Conservation (phyloP, 108 stramenopile genomes). For the Seminavis robusta region DNA sequence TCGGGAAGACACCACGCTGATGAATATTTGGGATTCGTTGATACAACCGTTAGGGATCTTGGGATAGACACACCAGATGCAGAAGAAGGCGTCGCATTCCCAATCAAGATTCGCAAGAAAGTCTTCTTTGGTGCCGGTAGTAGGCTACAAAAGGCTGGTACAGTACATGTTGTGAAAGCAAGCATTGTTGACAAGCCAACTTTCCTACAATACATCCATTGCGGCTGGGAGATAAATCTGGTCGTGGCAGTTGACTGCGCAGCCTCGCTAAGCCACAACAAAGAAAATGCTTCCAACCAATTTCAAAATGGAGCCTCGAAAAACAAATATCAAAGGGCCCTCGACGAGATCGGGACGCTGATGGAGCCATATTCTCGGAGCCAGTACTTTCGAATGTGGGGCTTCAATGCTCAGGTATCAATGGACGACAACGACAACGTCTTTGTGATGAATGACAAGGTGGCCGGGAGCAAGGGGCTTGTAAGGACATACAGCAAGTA, state of each 20-base stretch:
- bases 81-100: slow-evolving; percentile 33
- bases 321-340: slow-evolving; percentile 77
- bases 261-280: slow-evolving; percentile 49
- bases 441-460: slow-evolving; percentile 36
- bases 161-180: slow-evolving; percentile 40
- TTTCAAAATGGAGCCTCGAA: slow-evolving; percentile 29
- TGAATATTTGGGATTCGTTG: slow-evolving; percentile 52
- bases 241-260: slow-evolving; percentile 77
- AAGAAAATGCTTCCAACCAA: slow-evolving; percentile 55
- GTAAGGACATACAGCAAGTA: slow-evolving; percentile 60
- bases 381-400: slow-evolving; percentile 76
- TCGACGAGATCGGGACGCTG: slow-evolving; percentile 61
- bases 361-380: slow-evolving; percentile 55
- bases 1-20: no score
- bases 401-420: slow-evolving; percentile 82
- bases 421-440: slow-evolving; percentile 29
- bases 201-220: slow-evolving; percentile 50
- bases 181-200: slow-evolving; percentile 40
- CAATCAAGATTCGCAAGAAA: slow-evolving; percentile 36
- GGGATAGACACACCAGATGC: no score
- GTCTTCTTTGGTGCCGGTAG: slow-evolving; percentile 28
- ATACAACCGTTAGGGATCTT: slow-evolving; percentile 43
- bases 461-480: slow-evolving; percentile 57
- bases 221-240: slow-evolving; percentile 61
- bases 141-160: slow-evolving; percentile 42